phyloP scores from a whole-genome alignment of 202 grass and related monocot genomes.

The Carex sylvatica region DNA sequence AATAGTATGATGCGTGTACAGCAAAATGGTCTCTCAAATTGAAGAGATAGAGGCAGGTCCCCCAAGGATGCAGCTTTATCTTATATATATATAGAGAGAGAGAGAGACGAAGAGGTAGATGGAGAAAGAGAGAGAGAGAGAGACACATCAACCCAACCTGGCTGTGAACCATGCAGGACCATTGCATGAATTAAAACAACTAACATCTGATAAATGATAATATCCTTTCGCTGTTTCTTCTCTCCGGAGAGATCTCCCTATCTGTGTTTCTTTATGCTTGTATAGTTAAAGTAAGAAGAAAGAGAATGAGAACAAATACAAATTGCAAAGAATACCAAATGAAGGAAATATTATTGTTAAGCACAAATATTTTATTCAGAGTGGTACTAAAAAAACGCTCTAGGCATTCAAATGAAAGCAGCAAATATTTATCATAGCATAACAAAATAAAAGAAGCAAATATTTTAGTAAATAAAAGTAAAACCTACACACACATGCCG shows the following conservation, averaged over 20 bases:
- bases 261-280: background rate
- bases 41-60: slow-evolving; percentile 22
- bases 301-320: background rate
- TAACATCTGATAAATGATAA: background rate
- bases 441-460: too few species aligned
- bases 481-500: too few species aligned
- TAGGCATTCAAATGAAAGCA: too few species aligned
- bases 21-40: slow-evolving; percentile 25
- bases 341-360: background rate
- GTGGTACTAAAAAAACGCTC: background rate
- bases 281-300: background rate
- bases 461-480: too few species aligned
- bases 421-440: too few species aligned
- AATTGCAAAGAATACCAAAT: background rate
- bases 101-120: background rate
- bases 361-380: too few species aligned
- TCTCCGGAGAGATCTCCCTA: background rate
- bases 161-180: background rate
- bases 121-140: background rate
- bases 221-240: background rate
- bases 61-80: slow-evolving; percentile 14
- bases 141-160: background rate
- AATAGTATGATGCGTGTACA: background rate
- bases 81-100: background rate
- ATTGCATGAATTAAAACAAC: slow-evolving; percentile 1